These are phyloP conservation scores for Colletotrichum endophyticum DNA, from an alignment of 2,329 filamentous ascomycete species.

Conservation along the genomic window DNA sequence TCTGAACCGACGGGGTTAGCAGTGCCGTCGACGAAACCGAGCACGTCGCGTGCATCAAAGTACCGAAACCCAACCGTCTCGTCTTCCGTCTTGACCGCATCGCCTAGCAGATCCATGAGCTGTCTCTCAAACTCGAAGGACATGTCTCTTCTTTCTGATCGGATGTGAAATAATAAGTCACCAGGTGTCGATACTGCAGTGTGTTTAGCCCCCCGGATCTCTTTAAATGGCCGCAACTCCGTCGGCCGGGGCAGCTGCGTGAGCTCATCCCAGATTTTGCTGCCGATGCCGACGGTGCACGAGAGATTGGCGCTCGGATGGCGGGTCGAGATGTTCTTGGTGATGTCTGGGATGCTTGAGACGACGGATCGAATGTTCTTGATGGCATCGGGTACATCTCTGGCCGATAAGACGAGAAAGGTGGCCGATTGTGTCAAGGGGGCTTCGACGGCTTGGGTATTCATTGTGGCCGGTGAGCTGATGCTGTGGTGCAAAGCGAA, in stretches of 20 bases:
- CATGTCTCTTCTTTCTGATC: conserved; percentile 59
- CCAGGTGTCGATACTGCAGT: conserved; percentile 60
- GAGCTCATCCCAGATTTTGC: conserved; percentile 53
- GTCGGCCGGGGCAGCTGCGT: conserved; percentile 46
- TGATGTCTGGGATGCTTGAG: conserved; percentile 46
- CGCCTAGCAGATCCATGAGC: conserved; percentile 52
- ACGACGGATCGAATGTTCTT: conserved; percentile 48
- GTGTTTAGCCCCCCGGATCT: conserved; percentile 51
- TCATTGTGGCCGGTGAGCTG: conserved; percentile 29
- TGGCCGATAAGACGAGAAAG: conserved; percentile 55
- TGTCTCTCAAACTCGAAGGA: conserved; percentile 65
- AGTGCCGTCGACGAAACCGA: conserved; percentile 66
- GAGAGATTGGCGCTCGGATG: conserved; percentile 49
- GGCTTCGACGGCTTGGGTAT: conserved; percentile 51
- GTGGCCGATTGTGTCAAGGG: conserved; percentile 58
- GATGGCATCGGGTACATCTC: conserved; percentile 36
- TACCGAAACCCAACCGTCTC: conserved; percentile 63
- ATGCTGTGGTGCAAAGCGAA: not conserved
- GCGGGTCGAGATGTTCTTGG: conserved; percentile 59
- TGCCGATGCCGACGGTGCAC: conserved; percentile 61
- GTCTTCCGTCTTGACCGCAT: conserved; percentile 52
- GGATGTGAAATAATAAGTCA: conserved; percentile 64
- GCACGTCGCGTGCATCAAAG: conserved; percentile 62
- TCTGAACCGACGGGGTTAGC: conserved; percentile 58
- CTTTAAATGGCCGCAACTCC: conserved; percentile 56